These are phyloP conservation scores for Pestalotiopsis sp. DNA, from an alignment of 2,329 filamentous ascomycete species.

Conservation along the genomic window DNA sequence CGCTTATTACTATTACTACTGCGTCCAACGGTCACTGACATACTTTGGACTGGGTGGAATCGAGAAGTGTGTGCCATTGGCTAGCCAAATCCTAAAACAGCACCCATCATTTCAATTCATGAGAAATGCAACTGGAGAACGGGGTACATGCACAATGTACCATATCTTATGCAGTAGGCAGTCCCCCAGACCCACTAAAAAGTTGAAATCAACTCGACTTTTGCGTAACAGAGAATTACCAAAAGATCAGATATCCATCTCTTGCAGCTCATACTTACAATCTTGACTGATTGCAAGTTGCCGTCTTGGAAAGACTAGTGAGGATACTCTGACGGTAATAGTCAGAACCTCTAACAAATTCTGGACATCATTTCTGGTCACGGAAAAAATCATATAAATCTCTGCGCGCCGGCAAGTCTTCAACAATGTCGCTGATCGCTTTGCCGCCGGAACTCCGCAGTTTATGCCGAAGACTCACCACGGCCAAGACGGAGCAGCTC, in stretches of 20 bases:
- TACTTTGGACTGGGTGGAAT: too few species aligned
- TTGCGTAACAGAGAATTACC: not conserved
- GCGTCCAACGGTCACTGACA: too few species aligned
- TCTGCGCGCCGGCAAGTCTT: not conserved
- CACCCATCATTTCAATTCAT: too few species aligned
- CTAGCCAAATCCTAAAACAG: too few species aligned
- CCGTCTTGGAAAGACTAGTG: not conserved
- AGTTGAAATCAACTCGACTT: slow-evolving; percentile 9
- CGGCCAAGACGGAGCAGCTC: slow-evolving; percentile 72
- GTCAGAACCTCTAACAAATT: not conserved
- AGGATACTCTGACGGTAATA: not conserved
- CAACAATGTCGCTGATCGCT: slow-evolving; percentile 36
- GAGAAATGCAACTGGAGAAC: too few species aligned
- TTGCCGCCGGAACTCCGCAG: slow-evolving; percentile 62
- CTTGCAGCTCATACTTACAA: not conserved
- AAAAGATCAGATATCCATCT: not conserved
- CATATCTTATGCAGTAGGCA: not conserved
- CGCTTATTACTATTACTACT: too few species aligned
- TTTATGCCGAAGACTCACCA: slow-evolving; percentile 70
- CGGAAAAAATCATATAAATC: not conserved
- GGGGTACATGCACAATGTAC: too few species aligned
- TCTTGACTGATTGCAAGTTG: not conserved
- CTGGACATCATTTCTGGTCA: not conserved
- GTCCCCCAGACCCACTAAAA: slow-evolving; percentile 14
- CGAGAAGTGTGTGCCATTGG: too few species aligned